A percentile compares a stretch with the other conserved stretches of the same genome.
These are phyloP conservation scores for Hanseniaspora lachancei DNA, from an alignment of 805 yeast species.

Conservation along the genomic window DNA sequence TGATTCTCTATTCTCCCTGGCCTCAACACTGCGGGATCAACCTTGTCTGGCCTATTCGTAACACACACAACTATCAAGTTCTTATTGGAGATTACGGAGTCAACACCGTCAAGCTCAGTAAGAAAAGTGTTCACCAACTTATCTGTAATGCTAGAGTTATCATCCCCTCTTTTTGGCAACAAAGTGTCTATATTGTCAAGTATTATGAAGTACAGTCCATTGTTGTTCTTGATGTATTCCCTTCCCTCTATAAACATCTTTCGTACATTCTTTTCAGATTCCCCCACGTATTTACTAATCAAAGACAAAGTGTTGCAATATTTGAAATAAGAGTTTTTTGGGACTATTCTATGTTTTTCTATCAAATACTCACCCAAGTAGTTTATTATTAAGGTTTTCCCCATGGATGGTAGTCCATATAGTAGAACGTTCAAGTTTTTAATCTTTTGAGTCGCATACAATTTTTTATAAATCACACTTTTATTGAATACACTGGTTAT, in stretches of 20 bases:
- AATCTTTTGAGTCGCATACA: background rate
- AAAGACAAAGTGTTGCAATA: background rate
- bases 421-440: background rate
- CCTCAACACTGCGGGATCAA: slow-evolving; percentile 84
- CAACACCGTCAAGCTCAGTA: slow-evolving; percentile 99
- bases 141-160: slow-evolving; percentile 94
- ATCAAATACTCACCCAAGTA: background rate
- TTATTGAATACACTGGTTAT: background rate
- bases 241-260: slow-evolving; percentile 90
- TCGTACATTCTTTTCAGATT: slow-evolving; percentile 70
- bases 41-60: slow-evolving; percentile 87
- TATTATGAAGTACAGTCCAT: slow-evolving; percentile 58
- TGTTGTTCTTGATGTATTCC: slow-evolving; percentile 53
- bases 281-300: slow-evolving; percentile 8
- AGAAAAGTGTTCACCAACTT: slow-evolving; percentile 92
- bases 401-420: slow-evolving; percentile 9
- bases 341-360: background rate
- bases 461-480: background rate
- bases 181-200: slow-evolving; percentile 95
- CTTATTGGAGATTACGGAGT: slow-evolving; percentile 52
- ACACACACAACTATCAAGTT: slow-evolving; percentile 89
- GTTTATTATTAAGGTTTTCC: slow-evolving; percentile 1
- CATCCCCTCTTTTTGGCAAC: slow-evolving; percentile 97
- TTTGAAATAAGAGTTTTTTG: background rate
- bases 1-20: slow-evolving; percentile 95